Evolutionary conservation across 352 stramenopile species (phyloP).

Genomic region (Phytopythium helicoides): DNA sequence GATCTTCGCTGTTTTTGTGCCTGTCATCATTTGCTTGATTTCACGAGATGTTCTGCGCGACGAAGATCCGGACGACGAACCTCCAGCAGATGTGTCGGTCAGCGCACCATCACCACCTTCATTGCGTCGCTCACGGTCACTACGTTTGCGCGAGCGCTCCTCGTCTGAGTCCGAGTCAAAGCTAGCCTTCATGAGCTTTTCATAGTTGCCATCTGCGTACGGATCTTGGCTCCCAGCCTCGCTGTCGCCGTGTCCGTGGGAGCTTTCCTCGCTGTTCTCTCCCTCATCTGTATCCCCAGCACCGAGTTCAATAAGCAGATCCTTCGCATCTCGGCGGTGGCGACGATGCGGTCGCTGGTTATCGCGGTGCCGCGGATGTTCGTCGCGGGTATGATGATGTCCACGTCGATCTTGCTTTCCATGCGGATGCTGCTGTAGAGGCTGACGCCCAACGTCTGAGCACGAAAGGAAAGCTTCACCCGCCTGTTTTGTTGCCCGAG

Average conservation of each 20-base stretch:
- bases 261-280: slow-evolving; percentile 1
- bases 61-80: slow-evolving; percentile 4
- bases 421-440: neutral
- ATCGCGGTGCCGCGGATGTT: neutral
- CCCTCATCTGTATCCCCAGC: neutral
- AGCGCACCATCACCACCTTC: slow-evolving; percentile 6
- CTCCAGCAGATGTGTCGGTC: slow-evolving; percentile 2
- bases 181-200: slow-evolving; percentile 48
- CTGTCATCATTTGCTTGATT: slow-evolving; percentile 24
- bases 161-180: slow-evolving; percentile 11
- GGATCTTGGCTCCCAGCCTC: slow-evolving; percentile 32
- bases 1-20: slow-evolving; percentile 40
- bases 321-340: neutral
- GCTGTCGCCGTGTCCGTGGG: slow-evolving; percentile 7
- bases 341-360: neutral
- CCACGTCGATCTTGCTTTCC: neutral
- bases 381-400: neutral
- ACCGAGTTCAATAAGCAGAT: slow-evolving; percentile 2
- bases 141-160: neutral
- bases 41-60: slow-evolving; percentile 3
- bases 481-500: slow-evolving; percentile 45
- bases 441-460: slow-evolving; percentile 26
- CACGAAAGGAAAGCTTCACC: slow-evolving; percentile 58
- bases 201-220: slow-evolving; percentile 61
- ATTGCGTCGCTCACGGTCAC: neutral